These are phyloP conservation scores for Zasmidium cellare DNA, from an alignment of 2,329 filamentous ascomycete species.

Conservation along the genomic window DNA sequence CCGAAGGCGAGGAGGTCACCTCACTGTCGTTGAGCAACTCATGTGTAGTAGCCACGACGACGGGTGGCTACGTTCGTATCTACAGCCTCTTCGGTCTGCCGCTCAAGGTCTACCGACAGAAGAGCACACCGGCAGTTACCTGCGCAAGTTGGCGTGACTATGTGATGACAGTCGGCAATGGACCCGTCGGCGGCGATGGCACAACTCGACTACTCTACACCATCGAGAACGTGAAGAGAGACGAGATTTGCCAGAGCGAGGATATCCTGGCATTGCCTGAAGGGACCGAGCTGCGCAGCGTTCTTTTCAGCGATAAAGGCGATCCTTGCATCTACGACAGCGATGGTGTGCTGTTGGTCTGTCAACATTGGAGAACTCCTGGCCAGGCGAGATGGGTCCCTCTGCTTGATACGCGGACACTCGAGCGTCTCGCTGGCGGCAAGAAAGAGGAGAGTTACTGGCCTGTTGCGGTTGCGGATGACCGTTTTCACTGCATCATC, in stretches of 20 bases:
- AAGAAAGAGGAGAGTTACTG: conserved; percentile 90
- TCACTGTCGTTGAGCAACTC: conserved; percentile 90
- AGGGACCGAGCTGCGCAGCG: conserved; percentile 70
- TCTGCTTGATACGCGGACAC: conserved; percentile 80
- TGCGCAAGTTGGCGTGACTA: conserved; percentile 96
- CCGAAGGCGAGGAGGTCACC: conserved; percentile 78
- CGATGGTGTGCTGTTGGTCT: conserved; percentile 80
- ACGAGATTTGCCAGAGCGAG: conserved; percentile 92
- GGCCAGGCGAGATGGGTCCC: conserved; percentile 90
- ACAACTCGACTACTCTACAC: conserved; percentile 79
- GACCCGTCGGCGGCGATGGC: conserved; percentile 77
- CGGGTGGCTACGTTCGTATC: conserved; percentile 82
- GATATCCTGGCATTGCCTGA: conserved; percentile 84
- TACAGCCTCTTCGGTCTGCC: conserved; percentile 93
- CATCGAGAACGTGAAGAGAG: conserved; percentile 90
- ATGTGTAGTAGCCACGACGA: conserved; percentile 87
- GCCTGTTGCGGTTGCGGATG: conserved; percentile 87
- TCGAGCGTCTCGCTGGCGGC: conserved; percentile 79
- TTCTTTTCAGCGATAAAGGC: conserved; percentile 92
- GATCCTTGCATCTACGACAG: conserved; percentile 97
- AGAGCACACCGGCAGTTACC: conserved; percentile 84
- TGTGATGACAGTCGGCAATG: conserved; percentile 93
- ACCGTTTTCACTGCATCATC: conserved; percentile 97
- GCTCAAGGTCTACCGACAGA: conserved; percentile 84
- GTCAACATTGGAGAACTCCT: conserved; percentile 85